Conservation (phyloP, 176 grass and related monocot species). For the Canna indica region DNA sequence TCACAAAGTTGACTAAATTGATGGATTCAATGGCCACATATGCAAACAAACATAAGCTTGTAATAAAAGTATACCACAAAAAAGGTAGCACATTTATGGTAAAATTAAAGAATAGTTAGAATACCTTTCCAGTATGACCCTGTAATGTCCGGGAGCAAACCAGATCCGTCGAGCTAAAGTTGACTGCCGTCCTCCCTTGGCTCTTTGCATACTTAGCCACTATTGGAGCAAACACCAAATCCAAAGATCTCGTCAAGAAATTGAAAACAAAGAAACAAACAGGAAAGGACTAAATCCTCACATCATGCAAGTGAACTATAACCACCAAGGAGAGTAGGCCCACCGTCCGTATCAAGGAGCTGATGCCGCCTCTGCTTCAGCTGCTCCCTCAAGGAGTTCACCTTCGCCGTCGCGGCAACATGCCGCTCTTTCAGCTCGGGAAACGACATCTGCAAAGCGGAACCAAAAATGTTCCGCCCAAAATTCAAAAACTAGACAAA, state of each 20-base stretch:
- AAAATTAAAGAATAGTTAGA: not conserved
- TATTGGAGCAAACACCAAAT: constrained; percentile 18
- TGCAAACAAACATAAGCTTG: too few relatives aligned
- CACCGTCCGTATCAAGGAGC: constrained; percentile 97
- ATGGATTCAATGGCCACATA: too few relatives aligned
- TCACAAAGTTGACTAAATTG: not conserved
- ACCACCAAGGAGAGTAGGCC: not conserved
- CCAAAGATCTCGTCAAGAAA: not conserved
- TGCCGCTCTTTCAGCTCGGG: constrained; percentile 93
- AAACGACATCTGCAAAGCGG: constrained; percentile 36
- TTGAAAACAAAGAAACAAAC: not conserved
- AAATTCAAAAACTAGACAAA: not conserved
- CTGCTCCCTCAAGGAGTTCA: constrained; percentile 63
- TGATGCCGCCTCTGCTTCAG: constrained; percentile 59
- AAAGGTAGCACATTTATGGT: not conserved
- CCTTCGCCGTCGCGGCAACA: constrained; percentile 56
- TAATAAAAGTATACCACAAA: not conserved
- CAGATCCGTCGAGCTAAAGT: constrained; percentile 88
- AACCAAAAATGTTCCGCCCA: not conserved
- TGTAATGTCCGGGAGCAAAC: constrained; percentile 40
- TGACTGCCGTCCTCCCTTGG: constrained; percentile 62
- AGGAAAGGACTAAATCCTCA: not conserved
- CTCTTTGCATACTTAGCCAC: constrained; percentile 69
- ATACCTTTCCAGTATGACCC: constrained; percentile 13
- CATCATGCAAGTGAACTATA: not conserved